A percentile compares a stretch with the other conserved stretches of the same genome.
phyloP scores from a whole-genome alignment of 805 yeast genomes.

The Saturnispora bothae region DNA sequence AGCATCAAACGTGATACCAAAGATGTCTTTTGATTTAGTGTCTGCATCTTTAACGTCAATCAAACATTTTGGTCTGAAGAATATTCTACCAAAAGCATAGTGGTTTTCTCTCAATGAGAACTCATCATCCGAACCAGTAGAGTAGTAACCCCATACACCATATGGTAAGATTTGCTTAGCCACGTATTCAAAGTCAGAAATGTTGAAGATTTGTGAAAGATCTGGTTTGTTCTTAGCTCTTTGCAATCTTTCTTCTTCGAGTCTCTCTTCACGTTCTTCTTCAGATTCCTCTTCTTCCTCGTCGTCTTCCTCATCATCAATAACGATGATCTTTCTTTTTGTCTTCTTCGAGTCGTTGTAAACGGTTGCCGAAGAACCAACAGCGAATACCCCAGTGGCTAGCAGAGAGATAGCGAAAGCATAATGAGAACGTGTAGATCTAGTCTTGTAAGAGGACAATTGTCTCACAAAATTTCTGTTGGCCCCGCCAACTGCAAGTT shows the following conservation, averaged over 20 bases:
- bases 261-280: slow-evolving; percentile 20
- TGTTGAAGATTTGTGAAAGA: slow-evolving; percentile 54
- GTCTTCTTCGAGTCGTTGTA: slow-evolving; percentile 9
- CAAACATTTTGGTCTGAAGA: slow-evolving; percentile 71
- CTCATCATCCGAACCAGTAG: slow-evolving; percentile 89
- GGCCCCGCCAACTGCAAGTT: no score
- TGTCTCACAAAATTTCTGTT: no score
- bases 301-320: slow-evolving; percentile 21
- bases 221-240: slow-evolving; percentile 46
- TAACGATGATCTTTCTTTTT: slow-evolving; percentile 14
- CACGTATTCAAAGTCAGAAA: slow-evolving; percentile 78
- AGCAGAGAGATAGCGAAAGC: slow-evolving; percentile 1
- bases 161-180: slow-evolving; percentile 67
- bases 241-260: slow-evolving; percentile 32
- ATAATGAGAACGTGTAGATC: not conserved
- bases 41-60: slow-evolving; percentile 47
- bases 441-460: no score
- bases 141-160: slow-evolving; percentile 81
- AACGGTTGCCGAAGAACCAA: slow-evolving; percentile 1
- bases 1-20: slow-evolving; percentile 22
- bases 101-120: slow-evolving; percentile 59
- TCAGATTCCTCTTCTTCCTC: slow-evolving; percentile 19
- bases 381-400: slow-evolving; percentile 5
- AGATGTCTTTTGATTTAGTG: slow-evolving; percentile 13
- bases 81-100: slow-evolving; percentile 65